Conservation (phyloP, 495 filamentous ascomycete species). For the Penicillium cosmopolitanum region DNA sequence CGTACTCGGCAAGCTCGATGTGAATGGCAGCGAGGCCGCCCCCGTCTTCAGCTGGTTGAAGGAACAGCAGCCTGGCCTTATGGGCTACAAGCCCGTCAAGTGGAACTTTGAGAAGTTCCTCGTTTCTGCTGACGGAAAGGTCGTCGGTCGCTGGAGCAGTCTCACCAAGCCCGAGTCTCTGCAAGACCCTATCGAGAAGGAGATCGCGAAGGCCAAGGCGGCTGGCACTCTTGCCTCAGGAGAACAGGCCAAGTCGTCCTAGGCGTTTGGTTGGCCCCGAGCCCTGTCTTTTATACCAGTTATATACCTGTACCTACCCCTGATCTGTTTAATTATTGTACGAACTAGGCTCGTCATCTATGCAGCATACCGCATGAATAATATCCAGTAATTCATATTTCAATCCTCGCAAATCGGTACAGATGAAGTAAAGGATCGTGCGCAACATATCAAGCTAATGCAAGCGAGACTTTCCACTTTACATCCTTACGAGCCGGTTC, state of each 20-base stretch:
- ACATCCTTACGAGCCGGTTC: no score
- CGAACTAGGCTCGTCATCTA: no score
- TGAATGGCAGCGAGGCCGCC: constrained; percentile 82
- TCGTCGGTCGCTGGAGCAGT: constrained; percentile 80
- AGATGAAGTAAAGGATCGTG: no score
- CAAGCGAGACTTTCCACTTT: no score
- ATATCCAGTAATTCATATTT: no score
- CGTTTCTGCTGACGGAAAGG: constrained; percentile 80
- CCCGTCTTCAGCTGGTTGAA: constrained; percentile 92
- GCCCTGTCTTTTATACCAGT: neutral
- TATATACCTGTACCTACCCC: neutral
- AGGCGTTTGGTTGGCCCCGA: neutral
- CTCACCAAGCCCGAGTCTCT: constrained; percentile 82
- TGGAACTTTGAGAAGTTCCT: constrained; percentile 99
- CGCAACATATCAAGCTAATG: no score
- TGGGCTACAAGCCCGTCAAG: constrained; percentile 88
- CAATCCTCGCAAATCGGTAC: no score
- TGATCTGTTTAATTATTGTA: neutral
- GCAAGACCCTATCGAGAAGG: constrained; percentile 72
- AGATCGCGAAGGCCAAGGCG: constrained; percentile 60
- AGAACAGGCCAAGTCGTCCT: constrained; percentile 13
- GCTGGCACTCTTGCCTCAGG: constrained; percentile 34
- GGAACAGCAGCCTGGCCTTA: constrained; percentile 74
- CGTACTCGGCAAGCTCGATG: constrained; percentile 86
- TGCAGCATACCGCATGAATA: no score